Evolutionary conservation across 2,329 filamentous ascomycete genomes (phyloP).

Genomic region (Colletotrichum ledebouriae): DNA sequence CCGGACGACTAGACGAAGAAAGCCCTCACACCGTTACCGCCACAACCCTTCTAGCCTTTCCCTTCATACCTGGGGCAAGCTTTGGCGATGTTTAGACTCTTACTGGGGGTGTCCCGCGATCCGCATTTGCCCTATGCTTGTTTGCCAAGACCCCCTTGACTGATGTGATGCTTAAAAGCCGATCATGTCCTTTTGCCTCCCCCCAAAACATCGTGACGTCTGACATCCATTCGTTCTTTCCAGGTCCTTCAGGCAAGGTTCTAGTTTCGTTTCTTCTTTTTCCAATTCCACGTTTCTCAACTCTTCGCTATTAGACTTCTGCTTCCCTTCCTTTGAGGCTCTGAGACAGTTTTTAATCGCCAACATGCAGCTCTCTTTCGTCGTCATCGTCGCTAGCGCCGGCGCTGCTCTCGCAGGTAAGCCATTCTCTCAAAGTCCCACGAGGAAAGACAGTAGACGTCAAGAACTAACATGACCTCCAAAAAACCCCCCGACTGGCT

Average conservation of each 20-base stretch:
- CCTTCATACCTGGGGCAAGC: conserved; percentile 14
- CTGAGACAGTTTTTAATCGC: conserved; percentile 12
- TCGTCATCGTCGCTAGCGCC: conserved; percentile 36
- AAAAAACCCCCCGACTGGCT: conserved; percentile 30
- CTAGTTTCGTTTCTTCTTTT: conserved; percentile 28
- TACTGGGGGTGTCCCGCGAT: conserved; percentile 14
- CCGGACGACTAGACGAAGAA: not conserved
- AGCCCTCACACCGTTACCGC: not conserved
- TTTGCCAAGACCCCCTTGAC: conserved; percentile 25
- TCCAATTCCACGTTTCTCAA: conserved; percentile 12
- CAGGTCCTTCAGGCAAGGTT: conserved; percentile 40
- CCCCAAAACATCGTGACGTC: not conserved
- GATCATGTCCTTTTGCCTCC: conserved; percentile 24
- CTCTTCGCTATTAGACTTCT: not conserved
- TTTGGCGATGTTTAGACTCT: conserved; percentile 37
- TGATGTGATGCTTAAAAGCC: conserved; percentile 40
- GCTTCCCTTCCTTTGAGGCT: not conserved
- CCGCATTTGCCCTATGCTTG: conserved; percentile 26
- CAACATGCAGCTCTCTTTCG: conserved; percentile 42
- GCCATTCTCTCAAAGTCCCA: not conserved
- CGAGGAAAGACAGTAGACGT: not conserved
- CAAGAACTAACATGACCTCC: not conserved
- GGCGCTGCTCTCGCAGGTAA: conserved; percentile 40
- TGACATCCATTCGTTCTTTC: conserved; percentile 22
- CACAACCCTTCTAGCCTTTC: not conserved